phyloP scores from a whole-genome alignment of 768 basidiomycete genomes.

The Lactarius tabidus region DNA sequence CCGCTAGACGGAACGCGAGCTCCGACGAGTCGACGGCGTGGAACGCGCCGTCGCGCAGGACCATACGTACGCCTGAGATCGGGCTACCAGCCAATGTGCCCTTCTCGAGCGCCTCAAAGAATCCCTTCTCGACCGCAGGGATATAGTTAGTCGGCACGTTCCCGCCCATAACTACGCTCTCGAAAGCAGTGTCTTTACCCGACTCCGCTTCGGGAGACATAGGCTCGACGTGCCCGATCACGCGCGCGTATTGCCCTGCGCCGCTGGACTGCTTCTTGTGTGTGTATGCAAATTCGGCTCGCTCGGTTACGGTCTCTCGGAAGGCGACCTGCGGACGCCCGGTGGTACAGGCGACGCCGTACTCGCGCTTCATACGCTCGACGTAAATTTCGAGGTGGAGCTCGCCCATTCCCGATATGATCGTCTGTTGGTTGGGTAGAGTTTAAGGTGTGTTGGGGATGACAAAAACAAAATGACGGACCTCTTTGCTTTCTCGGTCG shows the following conservation, averaged over 20 bases:
- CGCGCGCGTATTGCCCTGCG: conserved; percentile 93
- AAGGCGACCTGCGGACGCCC: conserved; percentile 97
- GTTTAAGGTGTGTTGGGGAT: too few relatives aligned
- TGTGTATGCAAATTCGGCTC: conserved; percentile 80
- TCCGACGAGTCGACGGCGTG: conserved; percentile 97
- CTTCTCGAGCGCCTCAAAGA: conserved; percentile 90
- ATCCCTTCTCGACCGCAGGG: conserved; percentile 96
- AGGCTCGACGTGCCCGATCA: conserved; percentile 87
- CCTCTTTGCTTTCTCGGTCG: conserved; percentile 92
- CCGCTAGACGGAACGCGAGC: conserved; percentile 87
- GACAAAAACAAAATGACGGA: too few relatives aligned
- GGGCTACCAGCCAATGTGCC: conserved; percentile 85
- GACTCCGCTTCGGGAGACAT: conserved; percentile 72
- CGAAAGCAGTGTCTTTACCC: conserved; percentile 80
- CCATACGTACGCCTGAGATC: conserved; percentile 79
- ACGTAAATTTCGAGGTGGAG: conserved; percentile 98
- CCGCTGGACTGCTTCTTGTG: conserved; percentile 99
- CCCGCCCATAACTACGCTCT: conserved; percentile 86
- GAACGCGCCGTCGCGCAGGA: conserved; percentile 87
- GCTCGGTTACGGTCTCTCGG: conserved; percentile 87
- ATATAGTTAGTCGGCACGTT: conserved; percentile 90
- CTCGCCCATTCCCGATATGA: conserved; percentile 99
- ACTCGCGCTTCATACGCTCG: conserved; percentile 97
- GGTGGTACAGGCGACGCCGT: conserved; percentile 87
- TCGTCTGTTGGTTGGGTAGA: too few relatives aligned